Base-by-base conservation (phyloP, 129 eudicot species). In the Calendula officinalis region DNA sequence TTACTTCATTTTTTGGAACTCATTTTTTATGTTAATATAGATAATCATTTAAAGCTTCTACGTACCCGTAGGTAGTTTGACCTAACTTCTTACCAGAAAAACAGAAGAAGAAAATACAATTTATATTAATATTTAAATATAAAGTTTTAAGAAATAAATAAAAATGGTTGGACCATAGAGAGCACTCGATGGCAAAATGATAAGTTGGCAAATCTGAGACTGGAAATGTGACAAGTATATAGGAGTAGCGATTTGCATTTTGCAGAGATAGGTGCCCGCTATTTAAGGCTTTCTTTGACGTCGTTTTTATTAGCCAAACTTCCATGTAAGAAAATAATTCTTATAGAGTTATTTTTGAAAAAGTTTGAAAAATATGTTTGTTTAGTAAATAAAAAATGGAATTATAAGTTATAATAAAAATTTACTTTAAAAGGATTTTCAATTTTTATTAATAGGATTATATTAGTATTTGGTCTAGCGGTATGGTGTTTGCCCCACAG, bases 131-230 rank as follows among this genome's bases (percentile, higher is more conserved):
- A 22, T 22, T 17, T 42, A 5, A 41, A 62, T 47, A 44, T 41
- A 45, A 69, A 37, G 11, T 8, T 61, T 51, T 51, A 61, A 8
- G 45, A 40, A 55, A 4, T 43, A 8, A 64, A 17, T 48, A 53
- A 70, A 71, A 72, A 72, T 44, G 51, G 71, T 36, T 72, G 77
- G 77, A 72, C 71, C 75, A 59, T 59, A 64, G 35, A 64, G 35
- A 64, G 70, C 70, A 72, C 71, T 72, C 59, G 66, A 72, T 72
- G 57, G 77, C 77, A 72, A 72, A 72, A 72, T 72, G 77, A 72
- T 72, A 72, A 64, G 77, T 64, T 65, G 71, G 71, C 71, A 62
- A 22, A 51, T 52, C 45, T 34, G 68, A 60, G 68, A 71, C 48
- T 62, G 58, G 35, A 44, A 15, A 61, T 60, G 75, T 60, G 69